Evolutionary conservation across 176 grass and related monocot genomes (phyloP), one percentile per base, ranked within the genome.

Genomic region (Guadua angustifolia): DNA sequence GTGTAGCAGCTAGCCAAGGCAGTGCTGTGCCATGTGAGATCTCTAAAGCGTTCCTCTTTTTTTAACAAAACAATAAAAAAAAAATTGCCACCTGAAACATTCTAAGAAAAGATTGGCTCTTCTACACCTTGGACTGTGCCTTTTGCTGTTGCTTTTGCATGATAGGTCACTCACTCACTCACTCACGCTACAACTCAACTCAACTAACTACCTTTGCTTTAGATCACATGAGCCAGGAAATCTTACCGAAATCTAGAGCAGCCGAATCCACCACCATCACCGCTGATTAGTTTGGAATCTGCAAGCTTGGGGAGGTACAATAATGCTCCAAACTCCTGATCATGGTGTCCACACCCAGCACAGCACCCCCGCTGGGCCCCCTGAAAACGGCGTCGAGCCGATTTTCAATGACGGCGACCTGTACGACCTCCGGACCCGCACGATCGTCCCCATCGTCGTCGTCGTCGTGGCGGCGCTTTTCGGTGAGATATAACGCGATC

Each of bases 201-300:
- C 24, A 60, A 53, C 69, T 43, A 55, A 43, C 35, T 36, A 36
- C 35, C 35, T 62, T 67, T 56, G 77, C 79, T 86, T 69, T 86
- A 71, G 45, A 55, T n/a, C n/a, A n/a, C 66, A 78, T 21, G 71
- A 76, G 64, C 71, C 46, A 32, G 72, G 64, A 86, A n/a, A 89
- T 77, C 77, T 82, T 82, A 86, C 65, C 83, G 45, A 82, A 77
- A 89, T 89, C 83, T 82, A 85, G 88, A 82, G 83, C 77, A 56
- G 65, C 78, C 72, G 44, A 81, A 86, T 89, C 83, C 88, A 89
- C 78, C 85, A 82, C 63, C 52, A 60, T 82, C 79, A 8, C 64
- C 72, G 65, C 73, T 71, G 88, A 89, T 89, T 85, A 89, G 65
- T 58, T 86, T n/a, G 78, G 78, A 89, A 89, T 89, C 78, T 86